phyloP scores from a whole-genome alignment of 129 eudicot genomes.

The Chrysanthemum lavandulifolium region DNA sequence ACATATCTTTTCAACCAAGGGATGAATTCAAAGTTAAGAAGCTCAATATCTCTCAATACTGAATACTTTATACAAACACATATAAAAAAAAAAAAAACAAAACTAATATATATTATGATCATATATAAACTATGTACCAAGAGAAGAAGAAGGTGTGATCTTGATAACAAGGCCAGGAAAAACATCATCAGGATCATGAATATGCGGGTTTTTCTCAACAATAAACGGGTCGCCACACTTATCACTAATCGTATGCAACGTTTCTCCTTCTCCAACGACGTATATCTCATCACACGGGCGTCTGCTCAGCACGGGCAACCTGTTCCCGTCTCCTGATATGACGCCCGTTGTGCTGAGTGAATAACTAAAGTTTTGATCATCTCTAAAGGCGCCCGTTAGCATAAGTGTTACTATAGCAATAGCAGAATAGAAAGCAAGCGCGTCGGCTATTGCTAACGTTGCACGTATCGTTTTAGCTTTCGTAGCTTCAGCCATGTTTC shows the following conservation, averaged over 20 bases:
- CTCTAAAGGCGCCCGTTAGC: slow-evolving; percentile 32
- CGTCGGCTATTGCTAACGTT: slow-evolving; percentile 32
- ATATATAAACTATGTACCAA: neutral
- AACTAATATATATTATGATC: neutral
- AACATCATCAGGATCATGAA: slow-evolving; percentile 28
- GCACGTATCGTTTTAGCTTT: slow-evolving; percentile 18
- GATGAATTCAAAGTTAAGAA: neutral
- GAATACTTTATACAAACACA: neutral
- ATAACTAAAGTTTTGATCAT: slow-evolving; percentile 13
- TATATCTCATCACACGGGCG: slow-evolving; percentile 49
- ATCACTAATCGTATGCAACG: slow-evolving; percentile 22
- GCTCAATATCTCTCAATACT: neutral
- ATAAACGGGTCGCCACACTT: slow-evolving; percentile 29
- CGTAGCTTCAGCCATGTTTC: slow-evolving; percentile 15
- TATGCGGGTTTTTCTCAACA: slow-evolving; percentile 25
- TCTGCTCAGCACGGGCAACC: slow-evolving; percentile 1
- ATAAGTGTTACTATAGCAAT: slow-evolving; percentile 28
- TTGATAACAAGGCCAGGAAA: slow-evolving; percentile 30
- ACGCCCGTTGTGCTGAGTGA: slow-evolving; percentile 3
- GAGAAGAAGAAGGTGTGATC: slow-evolving; percentile 20
- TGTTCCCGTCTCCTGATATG: neutral
- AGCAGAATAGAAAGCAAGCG: slow-evolving; percentile 31
- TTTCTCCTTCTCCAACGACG: slow-evolving; percentile 25
- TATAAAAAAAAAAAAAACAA: neutral
- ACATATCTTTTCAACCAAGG: neutral